phyloP scores from a whole-genome alignment of 257 asterid genomes.

The Solanum chilense region DNA sequence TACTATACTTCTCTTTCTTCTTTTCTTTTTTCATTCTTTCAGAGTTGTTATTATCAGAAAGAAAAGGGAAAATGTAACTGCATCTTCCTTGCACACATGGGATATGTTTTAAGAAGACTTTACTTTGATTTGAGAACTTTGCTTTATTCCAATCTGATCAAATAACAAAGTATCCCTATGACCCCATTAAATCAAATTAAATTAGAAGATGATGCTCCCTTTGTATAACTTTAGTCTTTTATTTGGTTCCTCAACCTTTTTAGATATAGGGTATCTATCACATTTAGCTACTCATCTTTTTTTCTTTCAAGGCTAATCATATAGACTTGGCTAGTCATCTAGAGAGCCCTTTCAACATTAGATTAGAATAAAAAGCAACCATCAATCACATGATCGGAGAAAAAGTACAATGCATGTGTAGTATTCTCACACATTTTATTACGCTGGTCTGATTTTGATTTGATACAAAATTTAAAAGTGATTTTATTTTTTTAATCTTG shows the following conservation, averaged over 20 bases:
- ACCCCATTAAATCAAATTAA: background rate
- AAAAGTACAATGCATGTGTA: background rate
- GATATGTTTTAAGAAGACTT: background rate
- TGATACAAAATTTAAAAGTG: background rate
- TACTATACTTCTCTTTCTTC: background rate
- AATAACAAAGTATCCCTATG: conserved; percentile 11
- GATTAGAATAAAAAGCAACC: background rate
- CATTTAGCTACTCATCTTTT: background rate
- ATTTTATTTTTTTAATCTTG: too few species aligned
- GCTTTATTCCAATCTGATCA: conserved; percentile 21
- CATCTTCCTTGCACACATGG: background rate
- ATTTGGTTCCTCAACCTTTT: background rate
- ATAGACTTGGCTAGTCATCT: background rate
- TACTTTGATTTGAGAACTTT: background rate
- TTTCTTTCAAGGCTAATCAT: background rate
- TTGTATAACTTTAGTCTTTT: background rate
- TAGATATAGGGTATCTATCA: conserved; percentile 1
- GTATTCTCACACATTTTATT: background rate
- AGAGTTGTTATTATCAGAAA: background rate
- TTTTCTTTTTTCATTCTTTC: background rate
- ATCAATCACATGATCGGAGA: conserved; percentile 19
- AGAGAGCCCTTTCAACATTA: background rate
- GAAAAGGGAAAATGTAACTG: background rate
- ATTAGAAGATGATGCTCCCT: background rate
- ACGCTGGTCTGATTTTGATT: too few species aligned